These are phyloP conservation scores for Hirsutella minnesotensis DNA, from an alignment of 2,329 filamentous ascomycete species.

Conservation along the genomic window DNA sequence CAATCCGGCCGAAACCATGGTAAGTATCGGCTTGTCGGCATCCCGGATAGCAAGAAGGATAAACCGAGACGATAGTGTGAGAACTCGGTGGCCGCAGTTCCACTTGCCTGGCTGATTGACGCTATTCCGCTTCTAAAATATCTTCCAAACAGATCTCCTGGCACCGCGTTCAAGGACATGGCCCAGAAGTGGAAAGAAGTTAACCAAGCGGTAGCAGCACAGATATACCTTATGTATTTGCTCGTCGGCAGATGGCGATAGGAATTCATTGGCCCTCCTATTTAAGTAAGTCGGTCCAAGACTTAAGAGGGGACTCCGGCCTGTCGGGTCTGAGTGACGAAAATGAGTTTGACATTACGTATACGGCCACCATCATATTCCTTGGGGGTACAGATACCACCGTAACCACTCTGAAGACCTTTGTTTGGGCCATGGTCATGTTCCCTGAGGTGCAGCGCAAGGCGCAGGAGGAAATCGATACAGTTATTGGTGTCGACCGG, in stretches of 20 bases:
- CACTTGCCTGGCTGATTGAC: background rate
- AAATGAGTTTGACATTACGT: slow-evolving; percentile 2
- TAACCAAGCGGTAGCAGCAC: background rate
- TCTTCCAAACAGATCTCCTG: background rate
- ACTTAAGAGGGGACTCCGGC: too few relatives aligned
- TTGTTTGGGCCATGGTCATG: slow-evolving; percentile 34
- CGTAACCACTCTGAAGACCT: slow-evolving; percentile 7
- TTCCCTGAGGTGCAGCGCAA: slow-evolving; percentile 28
- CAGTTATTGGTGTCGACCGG: slow-evolving; percentile 27
- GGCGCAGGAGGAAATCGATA: slow-evolving; percentile 28
- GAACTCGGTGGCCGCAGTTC: background rate
- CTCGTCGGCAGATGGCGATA: background rate
- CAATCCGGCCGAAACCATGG: too few relatives aligned
- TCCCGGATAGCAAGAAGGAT: too few relatives aligned
- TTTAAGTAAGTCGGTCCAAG: background rate
- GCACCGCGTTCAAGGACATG: background rate
- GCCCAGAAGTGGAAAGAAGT: background rate
- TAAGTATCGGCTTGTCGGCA: too few relatives aligned
- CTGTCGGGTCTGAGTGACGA: too few relatives aligned
- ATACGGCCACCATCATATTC: slow-evolving; percentile 3
- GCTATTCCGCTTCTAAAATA: background rate
- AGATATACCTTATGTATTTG: background rate
- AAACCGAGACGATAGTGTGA: too few relatives aligned
- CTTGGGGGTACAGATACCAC: slow-evolving; percentile 7
- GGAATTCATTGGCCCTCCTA: background rate